Percentiles rank a stretch among this genome's conserved stretches.
Conservation (phyloP, 139 green algal genomes). For the Coccomyxa sp. region DNA sequence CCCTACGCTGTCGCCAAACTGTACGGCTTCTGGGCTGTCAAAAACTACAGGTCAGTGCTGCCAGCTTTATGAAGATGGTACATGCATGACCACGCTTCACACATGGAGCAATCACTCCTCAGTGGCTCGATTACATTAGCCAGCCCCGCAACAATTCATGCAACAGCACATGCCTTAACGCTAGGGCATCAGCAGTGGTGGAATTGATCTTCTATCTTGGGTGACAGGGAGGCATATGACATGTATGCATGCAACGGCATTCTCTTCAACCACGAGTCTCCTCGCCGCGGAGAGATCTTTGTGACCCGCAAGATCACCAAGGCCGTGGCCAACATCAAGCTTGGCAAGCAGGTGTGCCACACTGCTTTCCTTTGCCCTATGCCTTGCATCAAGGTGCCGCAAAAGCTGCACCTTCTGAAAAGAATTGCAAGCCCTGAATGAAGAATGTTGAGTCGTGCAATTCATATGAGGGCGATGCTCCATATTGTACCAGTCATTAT, state of each 20-base stretch:
- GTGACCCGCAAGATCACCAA: slow-evolving; percentile 77
- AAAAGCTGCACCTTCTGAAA: background rate
- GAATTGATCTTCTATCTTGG: background rate
- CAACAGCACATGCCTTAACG: background rate
- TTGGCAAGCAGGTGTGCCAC: slow-evolving; percentile 13
- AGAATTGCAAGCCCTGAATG: background rate
- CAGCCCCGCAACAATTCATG: background rate
- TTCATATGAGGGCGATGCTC: background rate
- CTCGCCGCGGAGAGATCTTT: slow-evolving; percentile 71
- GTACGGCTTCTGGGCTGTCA: slow-evolving; percentile 64
- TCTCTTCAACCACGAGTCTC: slow-evolving; percentile 83
- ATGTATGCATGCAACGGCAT: slow-evolving; percentile 79
- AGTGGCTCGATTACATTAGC: background rate
- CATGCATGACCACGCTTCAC: background rate
- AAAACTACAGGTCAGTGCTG: slow-evolving; percentile 53
- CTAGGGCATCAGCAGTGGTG: background rate
- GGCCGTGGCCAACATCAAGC: slow-evolving; percentile 52
- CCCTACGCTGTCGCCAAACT: slow-evolving; percentile 78
- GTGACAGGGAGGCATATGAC: slow-evolving; percentile 57
- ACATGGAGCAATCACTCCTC: background rate
- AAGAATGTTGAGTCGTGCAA: background rate
- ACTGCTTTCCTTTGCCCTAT: background rate
- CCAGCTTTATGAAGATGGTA: background rate
- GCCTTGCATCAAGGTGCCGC: background rate
- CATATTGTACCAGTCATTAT: background rate